Percentiles rank a stretch among this genome's conserved stretches.
These are phyloP conservation scores for Botrytis deweyae DNA, from an alignment of 2,329 filamentous ascomycete species.

Conservation along the genomic window DNA sequence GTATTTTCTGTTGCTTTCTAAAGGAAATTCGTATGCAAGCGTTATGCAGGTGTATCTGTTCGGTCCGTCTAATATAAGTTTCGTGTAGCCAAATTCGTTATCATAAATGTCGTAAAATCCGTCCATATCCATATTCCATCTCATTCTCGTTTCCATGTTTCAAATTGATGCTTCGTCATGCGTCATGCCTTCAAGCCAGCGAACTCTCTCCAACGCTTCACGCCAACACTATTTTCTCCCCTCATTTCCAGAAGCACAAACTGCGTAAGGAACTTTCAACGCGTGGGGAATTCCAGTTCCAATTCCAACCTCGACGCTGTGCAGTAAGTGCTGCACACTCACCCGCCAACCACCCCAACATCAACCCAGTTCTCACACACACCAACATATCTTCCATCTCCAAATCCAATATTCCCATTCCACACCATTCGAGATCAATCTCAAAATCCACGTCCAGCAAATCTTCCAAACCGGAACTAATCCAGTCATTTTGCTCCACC, in stretches of 20 bases:
- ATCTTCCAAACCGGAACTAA: background rate
- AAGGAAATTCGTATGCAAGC: conserved; percentile 11
- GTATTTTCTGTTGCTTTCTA: conserved; percentile 15
- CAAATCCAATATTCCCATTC: background rate
- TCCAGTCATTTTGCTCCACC: conserved; percentile 13
- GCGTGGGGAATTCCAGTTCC: background rate
- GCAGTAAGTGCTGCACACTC: conserved; percentile 8
- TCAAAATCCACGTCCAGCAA: background rate
- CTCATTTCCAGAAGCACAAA: conserved; percentile 4
- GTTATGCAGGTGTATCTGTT: conserved; percentile 3
- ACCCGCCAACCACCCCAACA: conserved; percentile 15
- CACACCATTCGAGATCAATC: conserved; percentile 9
- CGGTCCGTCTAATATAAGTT: background rate
- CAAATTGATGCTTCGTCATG: conserved; percentile 1
- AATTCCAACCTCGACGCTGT: background rate
- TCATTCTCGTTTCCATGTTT: background rate
- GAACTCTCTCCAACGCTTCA: background rate
- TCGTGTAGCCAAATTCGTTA: conserved; percentile 2
- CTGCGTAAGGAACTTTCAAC: background rate
- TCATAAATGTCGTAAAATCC: conserved; percentile 7
- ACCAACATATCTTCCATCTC: conserved; percentile 7
- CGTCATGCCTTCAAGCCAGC: conserved; percentile 3
- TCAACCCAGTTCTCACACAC: conserved; percentile 4
- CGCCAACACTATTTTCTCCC: background rate
- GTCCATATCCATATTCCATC: background rate